Conservation (phyloP, 768 basidiomycete genomes). For the Hygrocybe punicea region DNA sequence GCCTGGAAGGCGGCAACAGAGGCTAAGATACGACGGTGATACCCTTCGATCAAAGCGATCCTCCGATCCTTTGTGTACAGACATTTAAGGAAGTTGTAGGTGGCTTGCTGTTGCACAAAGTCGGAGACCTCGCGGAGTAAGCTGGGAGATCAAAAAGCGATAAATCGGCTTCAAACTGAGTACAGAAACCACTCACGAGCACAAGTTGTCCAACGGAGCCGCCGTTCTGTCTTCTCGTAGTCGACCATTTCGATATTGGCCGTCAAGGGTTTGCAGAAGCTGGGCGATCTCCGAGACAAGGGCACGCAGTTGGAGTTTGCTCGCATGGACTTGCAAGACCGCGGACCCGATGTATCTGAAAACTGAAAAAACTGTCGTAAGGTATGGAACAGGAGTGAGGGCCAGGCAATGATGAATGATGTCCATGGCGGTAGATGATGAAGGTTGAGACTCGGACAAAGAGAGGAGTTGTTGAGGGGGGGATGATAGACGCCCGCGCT, state of each 20-base stretch:
- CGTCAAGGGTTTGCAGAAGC: conserved; percentile 3
- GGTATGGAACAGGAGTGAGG: neutral
- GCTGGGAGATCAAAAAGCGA: too few relatives aligned
- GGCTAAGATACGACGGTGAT: neutral
- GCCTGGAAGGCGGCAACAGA: neutral
- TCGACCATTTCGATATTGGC: conserved; percentile 20
- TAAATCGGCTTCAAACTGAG: too few relatives aligned
- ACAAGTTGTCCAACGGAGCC: conserved; percentile 1
- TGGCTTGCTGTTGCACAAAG: too few relatives aligned
- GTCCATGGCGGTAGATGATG: conserved; percentile 1
- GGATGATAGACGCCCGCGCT: too few relatives aligned
- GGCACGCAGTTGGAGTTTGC: too few relatives aligned
- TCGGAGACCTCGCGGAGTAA: too few relatives aligned
- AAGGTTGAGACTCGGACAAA: too few relatives aligned
- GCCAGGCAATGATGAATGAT: neutral
- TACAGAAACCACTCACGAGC: conserved; percentile 22
- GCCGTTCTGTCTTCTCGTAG: conserved; percentile 15
- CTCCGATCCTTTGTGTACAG: too few relatives aligned
- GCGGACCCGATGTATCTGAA: neutral
- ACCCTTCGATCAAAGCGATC: neutral
- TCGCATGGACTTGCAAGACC: too few relatives aligned
- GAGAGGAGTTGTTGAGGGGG: too few relatives aligned
- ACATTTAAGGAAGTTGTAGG: too few relatives aligned
- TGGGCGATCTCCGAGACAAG: too few relatives aligned
- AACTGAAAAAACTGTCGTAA: neutral